Base-by-base conservation (phyloP, 495 filamentous ascomycete species). In the Chaetomium fimeti region DNA sequence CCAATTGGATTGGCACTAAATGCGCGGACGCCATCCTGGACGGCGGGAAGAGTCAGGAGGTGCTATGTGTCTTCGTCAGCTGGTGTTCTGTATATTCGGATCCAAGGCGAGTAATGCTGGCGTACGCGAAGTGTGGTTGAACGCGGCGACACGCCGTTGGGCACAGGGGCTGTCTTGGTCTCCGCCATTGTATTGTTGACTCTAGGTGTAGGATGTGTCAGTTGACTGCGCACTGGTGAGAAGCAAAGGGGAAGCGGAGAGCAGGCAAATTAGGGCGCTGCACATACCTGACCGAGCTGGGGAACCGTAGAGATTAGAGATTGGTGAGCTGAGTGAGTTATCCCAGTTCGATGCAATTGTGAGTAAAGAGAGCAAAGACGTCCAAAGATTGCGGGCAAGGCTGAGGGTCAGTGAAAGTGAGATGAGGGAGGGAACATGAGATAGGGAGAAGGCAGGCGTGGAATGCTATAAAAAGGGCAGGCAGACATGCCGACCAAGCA, bases 1-100 rank as follows among this genome's bases (percentile, higher is more conserved):
- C 91, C 93, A 73, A 89, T 86, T 22, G 89, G 86, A 75, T 92
- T 89, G 64, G 79, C 80, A 72, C 93, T 91, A 84, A 93, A 89
- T 72, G 84, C 84, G 43, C 79, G 73, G 78, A 97, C 86, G 70
- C 85, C 80, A 75, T 96, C 92, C 69, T 85, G 87, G 73, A 98
- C 84, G 58, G 94, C 78, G 12, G 94, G 94, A 79, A 95, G 97
- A 65, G 87, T 88, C 45, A 84, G 83, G 65, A 98, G 83, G 73
- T 98, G 93, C 89, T 95, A 71, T 20, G 7, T 25, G 5, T 20
- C 6, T 18, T 38, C 40, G 66, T 69, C 24, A 69, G 66, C 25
- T 40, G 9, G 6, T 1, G 49, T 38, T n/a, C 18, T 54, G 15
- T 22, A 18, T 28, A 32, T 20, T 28, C n/a, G 20, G 2, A 1